phyloP scores from a whole-genome alignment of 768 basidiomycete genomes.

The Tulasnella sp. region DNA sequence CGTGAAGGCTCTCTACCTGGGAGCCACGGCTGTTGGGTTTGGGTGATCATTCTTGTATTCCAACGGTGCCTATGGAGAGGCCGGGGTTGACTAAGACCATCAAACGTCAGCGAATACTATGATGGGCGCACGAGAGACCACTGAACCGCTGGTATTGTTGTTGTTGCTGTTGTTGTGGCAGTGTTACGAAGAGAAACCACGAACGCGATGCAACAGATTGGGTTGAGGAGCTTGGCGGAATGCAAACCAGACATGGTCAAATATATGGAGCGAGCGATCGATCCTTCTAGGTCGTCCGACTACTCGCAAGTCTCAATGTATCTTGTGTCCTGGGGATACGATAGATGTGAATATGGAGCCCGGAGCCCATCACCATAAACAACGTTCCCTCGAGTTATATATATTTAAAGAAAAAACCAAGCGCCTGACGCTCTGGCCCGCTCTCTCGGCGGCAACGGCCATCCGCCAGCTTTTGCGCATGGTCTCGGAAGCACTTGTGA shows the following conservation, averaged over 20 bases:
- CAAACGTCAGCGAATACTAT: constrained; percentile 19
- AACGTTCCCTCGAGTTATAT: too few relatives aligned
- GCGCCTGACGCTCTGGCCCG: too few relatives aligned
- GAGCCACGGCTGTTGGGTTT: constrained; percentile 76
- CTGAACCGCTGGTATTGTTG: neutral
- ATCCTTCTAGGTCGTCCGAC: constrained; percentile 2
- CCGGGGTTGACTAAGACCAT: constrained; percentile 21
- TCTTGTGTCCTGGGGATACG: neutral
- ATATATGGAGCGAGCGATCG: constrained; percentile 6
- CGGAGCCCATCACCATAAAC: too few relatives aligned
- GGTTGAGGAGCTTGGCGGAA: constrained; percentile 13
- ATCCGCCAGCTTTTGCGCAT: too few relatives aligned
- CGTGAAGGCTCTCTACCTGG: constrained; percentile 35
- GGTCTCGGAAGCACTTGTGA: too few relatives aligned
- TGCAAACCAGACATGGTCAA: constrained; percentile 12
- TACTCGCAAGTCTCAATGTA: constrained; percentile 10
- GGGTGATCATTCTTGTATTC: constrained; percentile 78
- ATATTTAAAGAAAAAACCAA: too few relatives aligned
- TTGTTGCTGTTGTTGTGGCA: too few relatives aligned
- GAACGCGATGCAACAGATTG: constrained; percentile 14
- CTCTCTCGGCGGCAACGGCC: too few relatives aligned
- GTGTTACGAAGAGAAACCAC: constrained; percentile 13
- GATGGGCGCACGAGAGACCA: neutral
- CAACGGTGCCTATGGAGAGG: constrained; percentile 30
- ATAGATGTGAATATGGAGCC: constrained; percentile 24